Evolutionary conservation across 2,329 filamentous ascomycete species (phyloP), one percentile per base, ranked within the genome.

Genomic region (Paradendryphiella salina): DNA sequence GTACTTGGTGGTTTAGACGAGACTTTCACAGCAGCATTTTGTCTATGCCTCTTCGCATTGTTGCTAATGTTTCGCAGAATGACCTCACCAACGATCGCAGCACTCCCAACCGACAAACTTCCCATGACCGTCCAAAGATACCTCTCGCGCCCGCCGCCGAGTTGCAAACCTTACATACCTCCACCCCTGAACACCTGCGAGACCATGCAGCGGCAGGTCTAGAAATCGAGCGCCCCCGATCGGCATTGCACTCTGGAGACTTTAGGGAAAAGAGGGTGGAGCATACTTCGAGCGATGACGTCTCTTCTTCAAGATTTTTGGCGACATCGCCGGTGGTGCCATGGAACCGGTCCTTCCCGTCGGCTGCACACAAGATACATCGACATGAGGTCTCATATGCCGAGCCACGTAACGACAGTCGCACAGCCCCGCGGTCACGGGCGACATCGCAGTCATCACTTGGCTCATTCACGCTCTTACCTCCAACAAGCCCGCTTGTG

Each of bases 401-500:
- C 1, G 64, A 59, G 29, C 33, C 52, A 11, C 47, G 52, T 26
- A 53, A 59, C 35, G 61, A 68, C 18, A 59, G 44, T 50, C 67
- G 46, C 20, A 62, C 85, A 1, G 66, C 65, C 4, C 61, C 59
- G 10, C 67, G 75, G 39, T 66, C 74, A 40, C 70, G 77, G 50
- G 74, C 76, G n/a, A 61, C 67, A 15, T 79, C 76, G 28, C 74
- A 75, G 51, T 90, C 86, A 6, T 88, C 90, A 1, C 79, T 89
- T 11, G 87, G 86, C 1, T 91, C 85, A 62, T 96, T 96, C 70
- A 81, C 88, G 26, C 88, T 96, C 55, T 88, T 93, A 73, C 84
- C 89, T 2, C 93, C 94, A 0, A 97, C 94, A 2, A 97, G 92
- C 64, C 94, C 94, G 11, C 78, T 99, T 9, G 92, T 95, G 0